A percentile compares a stretch with the other conserved stretches of the same genome.
Conservation (phyloP, 208 protist genomes). For the Trypanosoma grayi region DNA sequence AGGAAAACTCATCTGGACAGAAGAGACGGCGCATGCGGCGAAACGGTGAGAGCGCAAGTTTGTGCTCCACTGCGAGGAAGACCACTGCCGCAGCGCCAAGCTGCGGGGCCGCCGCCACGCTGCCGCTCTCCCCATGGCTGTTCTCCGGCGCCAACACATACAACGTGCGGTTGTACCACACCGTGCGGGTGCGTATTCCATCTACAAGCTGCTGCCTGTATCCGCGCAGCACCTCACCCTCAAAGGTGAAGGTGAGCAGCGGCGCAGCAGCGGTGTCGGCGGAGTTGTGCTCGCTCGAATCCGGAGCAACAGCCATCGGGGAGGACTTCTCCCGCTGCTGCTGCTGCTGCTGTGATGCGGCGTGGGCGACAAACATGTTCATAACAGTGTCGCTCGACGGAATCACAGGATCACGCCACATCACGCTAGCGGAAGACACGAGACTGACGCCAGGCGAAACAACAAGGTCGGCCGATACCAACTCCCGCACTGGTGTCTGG, state of each 20-base stretch:
- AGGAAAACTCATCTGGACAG: constrained; percentile 45
- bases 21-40: constrained; percentile 42
- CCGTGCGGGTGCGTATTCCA: constrained; percentile 35
- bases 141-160: constrained; percentile 42
- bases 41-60: constrained; percentile 40
- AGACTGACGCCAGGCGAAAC: background rate
- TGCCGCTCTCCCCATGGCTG: background rate
- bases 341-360: background rate
- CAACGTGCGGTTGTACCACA: constrained; percentile 35
- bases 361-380: background rate
- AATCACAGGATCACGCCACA: constrained; percentile 5
- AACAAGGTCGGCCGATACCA: background rate
- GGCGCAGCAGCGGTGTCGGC: too few relatives aligned
- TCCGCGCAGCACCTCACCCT: constrained; percentile 41
- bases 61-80: constrained; percentile 49
- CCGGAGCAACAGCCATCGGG: too few relatives aligned
- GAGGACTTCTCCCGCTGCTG: too few relatives aligned
- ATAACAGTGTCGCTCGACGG: background rate
- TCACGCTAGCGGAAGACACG: background rate
- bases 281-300: too few relatives aligned
- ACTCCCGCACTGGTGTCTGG: background rate
- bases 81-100: constrained; percentile 27
- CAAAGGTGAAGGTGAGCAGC: constrained; percentile 22
- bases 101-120: background rate
- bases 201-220: constrained; percentile 47